Evolutionary conservation across 805 yeast species (phyloP), one percentile per base, ranked within the genome.

Genomic region (Lipomyces yamanashiensis): DNA sequence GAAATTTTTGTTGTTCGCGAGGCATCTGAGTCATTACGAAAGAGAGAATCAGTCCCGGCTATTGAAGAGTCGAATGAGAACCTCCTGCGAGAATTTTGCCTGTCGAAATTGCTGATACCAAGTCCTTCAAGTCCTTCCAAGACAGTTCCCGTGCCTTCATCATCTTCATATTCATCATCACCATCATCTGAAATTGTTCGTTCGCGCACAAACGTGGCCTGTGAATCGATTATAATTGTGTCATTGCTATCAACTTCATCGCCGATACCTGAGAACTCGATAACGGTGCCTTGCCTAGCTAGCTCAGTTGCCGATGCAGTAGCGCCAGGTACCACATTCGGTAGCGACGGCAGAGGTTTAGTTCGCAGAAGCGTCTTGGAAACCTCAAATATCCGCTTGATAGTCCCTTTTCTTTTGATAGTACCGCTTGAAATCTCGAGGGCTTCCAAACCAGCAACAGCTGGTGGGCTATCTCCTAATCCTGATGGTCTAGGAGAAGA

Each of bases 31-130:
- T 50, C 60, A 21, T 61, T 54, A n/a, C 64, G 55, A 40, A 61
- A 44, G 19, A 61, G 51, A 3, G 64, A 55, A 33, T 40, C 60
- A 21, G 59, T 54, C 12, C 52, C 55, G 6, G 57, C 62, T n/a
- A 59, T 36, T 8, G 63, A 62, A 13, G 58, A 54, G 41, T 62
- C 66, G 28, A 59, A 63, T 13, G 67, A 59, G 52, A 59, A 63
- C 12, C 67, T 28, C n/a, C 48, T 28, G 7, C 63, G 47, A 4
- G 59, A 54, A n/a, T 39, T 40, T 36, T 45, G 21, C 7, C 54
- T 23, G 39, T 41, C 56, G 36, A 53, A 7, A 21, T 40, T 39
- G 13, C 37, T 12, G 10, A 39, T 39, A 6, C 48, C 48, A 13
- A 53, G 40, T n/a, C 53, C 53, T n/a, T 15, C 40, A 5, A 34